Evolutionary conservation across 768 basidiomycete genomes (phyloP), one percentile per base, ranked within the genome.

Genomic region (Nidularia pulvinata): DNA sequence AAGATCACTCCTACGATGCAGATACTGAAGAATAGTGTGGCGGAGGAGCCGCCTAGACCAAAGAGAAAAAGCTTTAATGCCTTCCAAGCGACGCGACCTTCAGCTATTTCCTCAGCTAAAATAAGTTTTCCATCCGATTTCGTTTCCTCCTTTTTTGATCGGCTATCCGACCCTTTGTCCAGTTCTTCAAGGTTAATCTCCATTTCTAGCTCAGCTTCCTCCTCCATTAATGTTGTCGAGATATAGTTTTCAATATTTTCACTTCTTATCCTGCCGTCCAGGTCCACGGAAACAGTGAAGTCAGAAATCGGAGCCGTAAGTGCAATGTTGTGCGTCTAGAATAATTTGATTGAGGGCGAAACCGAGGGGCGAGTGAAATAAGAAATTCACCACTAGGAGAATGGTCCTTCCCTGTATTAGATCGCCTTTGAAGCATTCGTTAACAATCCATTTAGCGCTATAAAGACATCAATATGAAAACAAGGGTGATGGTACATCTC

Each of bases 371-470:
- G 11, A 44, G 30, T 11, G 51, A 34, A 7, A 42, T 19, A 25
- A 13, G 35, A 5, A 16, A 66, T 77, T 51, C 57, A 83, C 83
- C 46, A 97, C 94, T 22, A 98, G 78, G 45, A 98, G 77, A 48
- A 96, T 73, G 1, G 95, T 97, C 46, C 95, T 79, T 14, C 83
- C 86, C n/a, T 73, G 68, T 65, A 94, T 77, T 39, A 97, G 72
- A 46, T 89, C 85, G 7, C 95, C 94, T 57, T 80, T 77, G 19
- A 98, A 74, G 60, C 93, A 95, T 50, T 92, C 77, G 16, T 84
- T 75, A 61, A 88, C 88, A 45, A 98, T 81, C 69, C 91, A 89
- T 57, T 88, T 84, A 0, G 93, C 89, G 0, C 92, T 94, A n/a
- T 59, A 88, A 85, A 1, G 85, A 33, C 13, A 46, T 48, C 39